Evolutionary conservation across 2,329 filamentous ascomycete species (phyloP).

Genomic region (Didymella sp.): DNA sequence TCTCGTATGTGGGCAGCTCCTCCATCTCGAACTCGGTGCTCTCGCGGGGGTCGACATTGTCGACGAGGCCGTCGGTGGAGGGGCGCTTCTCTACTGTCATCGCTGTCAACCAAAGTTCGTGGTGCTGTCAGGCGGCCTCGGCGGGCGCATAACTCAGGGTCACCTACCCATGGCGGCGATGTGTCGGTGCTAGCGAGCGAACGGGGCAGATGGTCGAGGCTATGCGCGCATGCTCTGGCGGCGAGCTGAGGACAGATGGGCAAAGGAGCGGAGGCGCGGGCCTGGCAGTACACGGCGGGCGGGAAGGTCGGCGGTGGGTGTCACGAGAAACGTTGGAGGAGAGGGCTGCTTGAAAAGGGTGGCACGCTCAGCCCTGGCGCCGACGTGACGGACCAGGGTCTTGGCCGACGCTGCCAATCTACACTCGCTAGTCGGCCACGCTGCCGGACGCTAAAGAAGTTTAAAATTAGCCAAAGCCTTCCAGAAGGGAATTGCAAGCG

Average conservation of each 20-base stretch:
- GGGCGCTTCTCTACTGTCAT: constrained; percentile 46
- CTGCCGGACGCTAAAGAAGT: constrained; percentile 10
- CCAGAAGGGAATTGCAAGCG: constrained; percentile 14
- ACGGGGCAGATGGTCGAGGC: constrained; percentile 20
- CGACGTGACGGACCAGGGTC: constrained; percentile 4
- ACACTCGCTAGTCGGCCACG: constrained; percentile 8
- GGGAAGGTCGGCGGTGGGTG: constrained; percentile 13
- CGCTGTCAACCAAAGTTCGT: constrained; percentile 22
- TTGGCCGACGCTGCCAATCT: constrained; percentile 15
- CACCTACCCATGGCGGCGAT: constrained; percentile 40
- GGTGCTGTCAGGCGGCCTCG: background rate
- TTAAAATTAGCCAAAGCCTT: constrained; percentile 12
- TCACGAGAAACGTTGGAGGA: constrained; percentile 9
- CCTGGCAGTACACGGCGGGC: constrained; percentile 21
- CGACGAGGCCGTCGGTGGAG: constrained; percentile 49
- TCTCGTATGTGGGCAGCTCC: constrained; percentile 47
- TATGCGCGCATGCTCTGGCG: constrained; percentile 38
- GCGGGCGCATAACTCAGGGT: background rate
- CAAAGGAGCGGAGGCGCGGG: constrained; percentile 25
- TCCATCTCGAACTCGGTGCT: constrained; percentile 40
- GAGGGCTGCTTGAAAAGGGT: constrained; percentile 18
- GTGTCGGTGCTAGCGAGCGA: constrained; percentile 31
- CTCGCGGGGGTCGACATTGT: constrained; percentile 47
- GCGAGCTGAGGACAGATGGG: constrained; percentile 22
- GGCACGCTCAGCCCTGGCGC: constrained; percentile 14